Conservation (phyloP, 2,329 filamentous ascomycete species). For the Pyrenophora teres region DNA sequence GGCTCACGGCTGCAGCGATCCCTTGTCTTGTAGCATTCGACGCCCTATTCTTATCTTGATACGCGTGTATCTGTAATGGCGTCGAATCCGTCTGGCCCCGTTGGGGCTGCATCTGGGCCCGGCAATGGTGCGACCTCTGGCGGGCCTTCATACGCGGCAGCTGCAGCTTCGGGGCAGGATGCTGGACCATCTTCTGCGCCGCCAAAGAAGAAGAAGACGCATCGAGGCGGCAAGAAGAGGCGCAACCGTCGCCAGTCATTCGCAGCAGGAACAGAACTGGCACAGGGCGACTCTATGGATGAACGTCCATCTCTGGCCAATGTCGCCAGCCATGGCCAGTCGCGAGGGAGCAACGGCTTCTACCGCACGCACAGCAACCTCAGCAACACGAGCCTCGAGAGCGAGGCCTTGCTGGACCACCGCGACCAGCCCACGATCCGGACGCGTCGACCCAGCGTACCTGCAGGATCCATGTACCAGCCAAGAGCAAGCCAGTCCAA, state of each 20-base stretch:
- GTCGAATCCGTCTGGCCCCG: conserved; percentile 18
- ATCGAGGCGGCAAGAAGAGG: conserved; percentile 79
- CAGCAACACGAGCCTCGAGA: conserved; percentile 88
- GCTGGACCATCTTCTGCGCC: conserved; percentile 18
- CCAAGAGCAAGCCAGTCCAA: conserved; percentile 33
- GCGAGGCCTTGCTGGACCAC: conserved; percentile 85
- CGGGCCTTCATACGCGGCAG: conserved; percentile 20
- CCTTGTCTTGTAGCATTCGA: neutral
- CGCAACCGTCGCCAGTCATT: conserved; percentile 80
- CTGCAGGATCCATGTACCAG: conserved; percentile 39
- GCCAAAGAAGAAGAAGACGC: conserved; percentile 68
- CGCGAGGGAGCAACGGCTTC: conserved; percentile 54
- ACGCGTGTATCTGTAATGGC: conserved; percentile 20
- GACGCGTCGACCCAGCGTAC: conserved; percentile 52
- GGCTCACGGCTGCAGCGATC: conserved; percentile 5
- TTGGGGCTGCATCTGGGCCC: conserved; percentile 11
- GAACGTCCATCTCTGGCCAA: conserved; percentile 55
- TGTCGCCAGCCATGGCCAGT: conserved; percentile 34
- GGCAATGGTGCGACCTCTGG: conserved; percentile 16
- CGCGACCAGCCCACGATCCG: conserved; percentile 58
- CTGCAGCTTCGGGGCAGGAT: conserved; percentile 15
- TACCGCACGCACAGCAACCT: conserved; percentile 63
- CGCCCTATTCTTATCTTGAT: conserved; percentile 8
- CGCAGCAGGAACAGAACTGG: conserved; percentile 58
- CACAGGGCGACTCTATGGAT: conserved; percentile 61